Evolutionary conservation across 768 basidiomycete species (phyloP), one percentile per base, ranked within the genome.

Genomic region (Mrakia blollopis): DNA sequence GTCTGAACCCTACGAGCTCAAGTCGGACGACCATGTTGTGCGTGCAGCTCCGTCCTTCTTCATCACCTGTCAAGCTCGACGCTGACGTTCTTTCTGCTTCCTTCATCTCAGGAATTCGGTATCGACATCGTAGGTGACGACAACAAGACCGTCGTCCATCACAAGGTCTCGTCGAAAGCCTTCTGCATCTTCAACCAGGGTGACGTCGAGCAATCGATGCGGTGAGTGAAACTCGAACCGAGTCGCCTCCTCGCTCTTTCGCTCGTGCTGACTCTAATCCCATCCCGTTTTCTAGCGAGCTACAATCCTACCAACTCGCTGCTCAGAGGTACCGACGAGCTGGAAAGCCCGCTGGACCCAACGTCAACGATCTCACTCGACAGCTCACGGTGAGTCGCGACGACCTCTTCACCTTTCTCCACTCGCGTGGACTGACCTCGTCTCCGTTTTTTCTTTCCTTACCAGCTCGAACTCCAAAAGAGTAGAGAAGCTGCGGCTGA

Each of bases 71-170:
- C 76, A 61, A 72, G 41, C 74, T 30, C 30, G 71, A 73, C 78
- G 79, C 75, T 79, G 77, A 61, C 74, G 16, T 32, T 32, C 39
- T 14, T 11, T 4, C 21, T 50, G 5, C 21, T 23, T 37, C 35
- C 52, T 18, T 3, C 1, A 23, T n/a, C 23, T 28, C 79, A 96
- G 94, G 95, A 98, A 90, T 98, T 97, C 83, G 97, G 97, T 75
- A 99, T 98, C 81, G 97, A 98, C 85, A 99, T 99, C 79, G 92
- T 97, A 73, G 92, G 93, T 79, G 97, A 99, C 81, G 97, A 99
- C 86, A 97, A 95, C 87, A 92, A 92, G 84, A 95, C 93, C 2
- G 94, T 98, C 76, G 90, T 98, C 69, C 97, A 99, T 85, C 95
- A 98, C 86, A 98, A 99, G 84, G 97, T 98, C 73, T 94, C 97